Evolutionary conservation across 345 rosid genomes (phyloP), one percentile per base, ranked within the genome.

Genomic region (Gossypium sturtianum): DNA sequence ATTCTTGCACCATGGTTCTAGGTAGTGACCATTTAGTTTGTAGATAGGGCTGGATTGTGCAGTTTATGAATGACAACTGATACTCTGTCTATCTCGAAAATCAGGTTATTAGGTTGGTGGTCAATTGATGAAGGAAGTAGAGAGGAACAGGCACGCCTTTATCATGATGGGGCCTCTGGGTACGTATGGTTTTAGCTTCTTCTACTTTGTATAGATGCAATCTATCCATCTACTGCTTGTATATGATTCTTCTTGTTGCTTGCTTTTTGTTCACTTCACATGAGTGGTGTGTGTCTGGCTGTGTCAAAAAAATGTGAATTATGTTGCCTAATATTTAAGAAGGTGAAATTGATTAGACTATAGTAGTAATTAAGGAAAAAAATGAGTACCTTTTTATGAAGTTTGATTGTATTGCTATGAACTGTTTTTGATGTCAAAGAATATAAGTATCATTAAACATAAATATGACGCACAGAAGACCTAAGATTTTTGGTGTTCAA

Each of bases 51-150:
- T 77, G 73, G 71, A 47, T 63, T 17, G 19, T 65, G n/a, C 43
- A 2, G 25, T 63, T 53, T 2, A 44, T 65, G 58, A 66, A 53
- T 29, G 12, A 44, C 22, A 5, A 9, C 57, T 62, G 41, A 54
- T 16, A 34, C 7, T 34, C 41, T 76, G 72, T 61, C 61, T 77
- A 29, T 66, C 19, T 67, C 19, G 13, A 56, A 51, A 71, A 72
- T 23, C 91, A 95, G 98, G 87, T 82, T 95, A 71, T 68, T 95
- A 77, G 99, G 99, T 63, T 95, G 99, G 99, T 95, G 99, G 99
- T 95, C 99, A 12, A 95, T 95, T 78, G 98, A 95, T 77, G 98
- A 95, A 80, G 97, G 93, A 77, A 93, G 98, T 73, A 75, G 80
- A 54, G 99, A 95, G 88, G 99, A 95, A 70, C 97, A 95, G 81